Percentiles rank a stretch among this genome's conserved stretches.
Evolutionary conservation across 176 grass and related monocot species (phyloP).

Genomic region (Rhynchospora tenuis): DNA sequence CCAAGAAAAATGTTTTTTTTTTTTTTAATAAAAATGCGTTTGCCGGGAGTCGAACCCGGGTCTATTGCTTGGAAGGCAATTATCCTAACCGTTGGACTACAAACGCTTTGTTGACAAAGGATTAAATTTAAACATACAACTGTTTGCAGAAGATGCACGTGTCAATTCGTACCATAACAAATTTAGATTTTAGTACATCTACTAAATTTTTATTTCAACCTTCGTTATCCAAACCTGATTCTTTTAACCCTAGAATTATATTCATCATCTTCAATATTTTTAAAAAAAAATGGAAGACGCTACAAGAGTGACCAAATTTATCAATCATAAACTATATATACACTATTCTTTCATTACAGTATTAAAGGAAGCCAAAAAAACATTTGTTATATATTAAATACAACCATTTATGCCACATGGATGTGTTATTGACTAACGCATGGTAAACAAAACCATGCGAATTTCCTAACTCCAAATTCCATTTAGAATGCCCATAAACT

Average conservation of each 20-base stretch:
- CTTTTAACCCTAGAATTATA: no score
- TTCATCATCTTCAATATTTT: no score
- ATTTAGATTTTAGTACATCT: no score
- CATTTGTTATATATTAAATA: neutral
- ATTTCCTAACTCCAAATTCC: slow-evolving; percentile 65
- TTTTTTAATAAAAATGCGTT: slow-evolving; percentile 1
- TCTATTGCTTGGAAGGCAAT: slow-evolving; percentile 94
- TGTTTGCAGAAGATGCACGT: no score
- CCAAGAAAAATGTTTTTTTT: no score
- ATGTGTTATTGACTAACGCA: neutral
- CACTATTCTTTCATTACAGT: neutral
- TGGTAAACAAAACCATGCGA: neutral
- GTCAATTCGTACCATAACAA: no score
- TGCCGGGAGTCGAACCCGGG: slow-evolving; percentile 91
- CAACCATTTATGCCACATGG: neutral
- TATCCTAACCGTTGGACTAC: slow-evolving; percentile 99
- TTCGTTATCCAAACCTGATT: no score
- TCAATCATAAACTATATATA: neutral
- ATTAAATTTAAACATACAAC: no score
- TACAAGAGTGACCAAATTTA: neutral
- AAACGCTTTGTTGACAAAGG: slow-evolving; percentile 10
- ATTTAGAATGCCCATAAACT: slow-evolving; percentile 60
- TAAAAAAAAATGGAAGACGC: no score
- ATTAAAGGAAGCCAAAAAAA: neutral
- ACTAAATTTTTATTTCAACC: no score